These are phyloP conservation scores for Clathrus columnatus DNA, from an alignment of 768 basidiomycete genomes.

Conservation along the genomic window DNA sequence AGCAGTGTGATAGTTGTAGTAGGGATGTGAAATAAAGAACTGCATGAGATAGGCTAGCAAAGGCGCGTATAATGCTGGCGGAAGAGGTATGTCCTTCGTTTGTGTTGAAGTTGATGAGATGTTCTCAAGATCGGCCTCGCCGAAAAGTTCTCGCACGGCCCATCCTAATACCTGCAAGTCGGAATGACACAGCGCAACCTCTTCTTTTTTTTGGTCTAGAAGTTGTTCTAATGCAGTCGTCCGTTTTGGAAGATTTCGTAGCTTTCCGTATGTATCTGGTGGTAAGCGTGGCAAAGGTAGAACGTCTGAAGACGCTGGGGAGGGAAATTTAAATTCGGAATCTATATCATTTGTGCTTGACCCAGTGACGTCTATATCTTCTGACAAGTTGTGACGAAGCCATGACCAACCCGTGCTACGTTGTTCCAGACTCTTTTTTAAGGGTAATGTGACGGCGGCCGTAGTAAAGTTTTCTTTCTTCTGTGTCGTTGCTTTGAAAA, in stretches of 20 bases:
- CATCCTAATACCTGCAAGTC: conserved; percentile 69
- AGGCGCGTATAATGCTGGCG: conserved; percentile 62
- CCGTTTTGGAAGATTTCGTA: conserved; percentile 45
- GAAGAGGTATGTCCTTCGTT: conserved; percentile 27
- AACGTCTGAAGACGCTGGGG: conserved; percentile 16
- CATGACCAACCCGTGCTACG: not conserved
- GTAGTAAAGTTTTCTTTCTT: conserved; percentile 2
- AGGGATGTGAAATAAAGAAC: conserved; percentile 66
- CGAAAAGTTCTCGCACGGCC: conserved; percentile 64
- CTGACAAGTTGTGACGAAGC: not conserved
- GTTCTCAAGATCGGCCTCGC: conserved; percentile 21
- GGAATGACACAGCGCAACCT: conserved; percentile 58
- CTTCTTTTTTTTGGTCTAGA: conserved; percentile 62
- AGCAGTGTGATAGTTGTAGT: conserved; percentile 70
- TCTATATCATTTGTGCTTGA: conserved; percentile 4
- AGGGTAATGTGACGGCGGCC: not conserved
- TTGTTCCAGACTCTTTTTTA: not conserved
- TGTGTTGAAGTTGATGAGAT: not conserved
- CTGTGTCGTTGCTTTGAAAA: conserved; percentile 47
- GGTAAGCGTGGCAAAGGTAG: conserved; percentile 13
- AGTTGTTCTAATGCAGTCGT: conserved; percentile 43
- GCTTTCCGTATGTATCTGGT: conserved; percentile 46
- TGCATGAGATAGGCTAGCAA: conserved; percentile 72
- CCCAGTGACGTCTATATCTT: not conserved
- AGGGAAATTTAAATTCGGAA: not conserved